phyloP scores from a whole-genome alignment of 768 basidiomycete species.

The Leucocoprinus sp. region DNA sequence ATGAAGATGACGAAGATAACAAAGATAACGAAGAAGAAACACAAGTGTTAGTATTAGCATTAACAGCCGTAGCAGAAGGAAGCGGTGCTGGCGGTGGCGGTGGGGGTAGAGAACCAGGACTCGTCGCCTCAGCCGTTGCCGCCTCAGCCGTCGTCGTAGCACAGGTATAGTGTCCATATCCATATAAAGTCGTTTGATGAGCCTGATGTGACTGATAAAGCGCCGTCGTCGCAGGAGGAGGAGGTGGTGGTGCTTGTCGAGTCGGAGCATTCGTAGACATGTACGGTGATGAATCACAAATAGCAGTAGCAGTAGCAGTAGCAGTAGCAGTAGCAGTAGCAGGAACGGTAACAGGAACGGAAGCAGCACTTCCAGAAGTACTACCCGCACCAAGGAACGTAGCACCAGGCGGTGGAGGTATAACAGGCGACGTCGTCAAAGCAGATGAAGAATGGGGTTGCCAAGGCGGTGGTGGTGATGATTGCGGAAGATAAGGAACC shows the following conservation, averaged over 20 bases:
- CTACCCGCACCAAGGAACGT: constrained; percentile 9
- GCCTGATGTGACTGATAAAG: too few relatives aligned
- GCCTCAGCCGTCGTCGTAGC: too few relatives aligned
- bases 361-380: constrained; percentile 3
- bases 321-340: constrained; percentile 5
- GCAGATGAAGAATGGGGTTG: too few relatives aligned
- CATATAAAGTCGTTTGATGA: constrained; percentile 12
- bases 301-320: too few relatives aligned
- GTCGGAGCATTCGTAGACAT: not conserved
- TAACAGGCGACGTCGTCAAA: constrained; percentile 13
- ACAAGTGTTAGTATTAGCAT: constrained; percentile 13
- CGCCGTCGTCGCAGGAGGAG: too few relatives aligned
- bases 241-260: not conserved
- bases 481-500: constrained; percentile 11
- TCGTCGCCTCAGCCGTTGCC: too few relatives aligned
- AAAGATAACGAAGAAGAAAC: too few relatives aligned
- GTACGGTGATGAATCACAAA: not conserved
- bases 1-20: too few relatives aligned
- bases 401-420: constrained; percentile 14
- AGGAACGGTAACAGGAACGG: too few relatives aligned
- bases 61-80: constrained; percentile 10
- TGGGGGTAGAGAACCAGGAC: not conserved
- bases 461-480: constrained; percentile 9
- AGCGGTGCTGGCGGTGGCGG: constrained; percentile 9
- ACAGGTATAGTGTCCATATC: constrained; percentile 14